Evolutionary conservation across 345 rosid genomes (phyloP), one percentile per base, ranked within the genome.

Genomic region (Euphorbia pulcherrima): DNA sequence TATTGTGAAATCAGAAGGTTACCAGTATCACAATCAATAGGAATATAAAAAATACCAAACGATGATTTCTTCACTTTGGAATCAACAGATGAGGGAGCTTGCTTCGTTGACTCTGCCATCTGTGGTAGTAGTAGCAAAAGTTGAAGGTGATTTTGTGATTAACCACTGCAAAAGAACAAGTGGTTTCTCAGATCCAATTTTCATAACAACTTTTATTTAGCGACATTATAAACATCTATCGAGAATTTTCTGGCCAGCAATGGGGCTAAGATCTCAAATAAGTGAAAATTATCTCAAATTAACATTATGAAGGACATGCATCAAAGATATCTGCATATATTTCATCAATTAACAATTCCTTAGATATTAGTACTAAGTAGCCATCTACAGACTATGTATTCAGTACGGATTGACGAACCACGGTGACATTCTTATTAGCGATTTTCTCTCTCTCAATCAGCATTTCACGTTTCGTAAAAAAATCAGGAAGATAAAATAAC

Each of bases 1-100:
- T 24, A 44, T 6, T 23, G 23, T 24, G 20, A 0, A 12, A 7
- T 62, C 1, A 26, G 16, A 46, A 44, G 2, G 1, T 37, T 21
- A 59, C 5, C 18, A 20, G 63, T 8, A 30, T 12, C 12, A 59
- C 16, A 50, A 21, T 26, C 23, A 8, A 35, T 5, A 13, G 66
- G 10, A 63, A 23, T 16, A 41, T 62, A 60, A 16, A 60, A 39
- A 73, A 14, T 66, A 76, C 79, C 79, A 44, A 66, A 55, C 40
- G 58, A 26, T 6, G 65, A 76, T 21, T 67, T 76, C 30, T 76
- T 76, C 69, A 66, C 60, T 55, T 76, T 71, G 60, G 72, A 35
- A 66, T 24, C 56, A 41, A 8, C 33, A 23, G 65, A 33, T 30
- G 59, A 56, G 12, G 73, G 26, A 33, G 59, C 27, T 67, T 35